These are phyloP conservation scores for Globisporangium emineosum DNA, from an alignment of 352 stramenopile genomes.

Conservation along the genomic window DNA sequence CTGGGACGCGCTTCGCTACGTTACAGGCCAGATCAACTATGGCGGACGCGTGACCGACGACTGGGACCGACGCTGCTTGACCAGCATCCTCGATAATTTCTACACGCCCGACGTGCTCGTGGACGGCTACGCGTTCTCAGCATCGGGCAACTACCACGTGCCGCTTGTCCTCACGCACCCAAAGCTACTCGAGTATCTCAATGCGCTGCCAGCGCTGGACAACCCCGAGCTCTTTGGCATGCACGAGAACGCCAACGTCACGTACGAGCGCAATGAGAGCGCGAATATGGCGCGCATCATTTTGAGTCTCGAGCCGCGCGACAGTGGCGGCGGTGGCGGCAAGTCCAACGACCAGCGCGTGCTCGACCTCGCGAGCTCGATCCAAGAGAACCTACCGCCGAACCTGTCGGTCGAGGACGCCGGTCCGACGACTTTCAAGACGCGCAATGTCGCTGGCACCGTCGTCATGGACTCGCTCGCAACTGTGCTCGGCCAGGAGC, in stretches of 20 bases:
- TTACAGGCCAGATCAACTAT: constrained; percentile 96
- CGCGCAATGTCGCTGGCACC: constrained; percentile 69
- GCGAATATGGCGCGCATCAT: constrained; percentile 87
- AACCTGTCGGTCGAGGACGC: constrained; percentile 85
- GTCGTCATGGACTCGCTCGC: constrained; percentile 91
- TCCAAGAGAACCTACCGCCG: constrained; percentile 52
- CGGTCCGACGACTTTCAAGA: constrained; percentile 90
- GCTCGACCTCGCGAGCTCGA: constrained; percentile 66
- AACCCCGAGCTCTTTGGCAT: constrained; percentile 95
- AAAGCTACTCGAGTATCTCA: constrained; percentile 80
- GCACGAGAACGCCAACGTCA: constrained; percentile 95
- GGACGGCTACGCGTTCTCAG: constrained; percentile 85
- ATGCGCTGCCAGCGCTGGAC: constrained; percentile 79
- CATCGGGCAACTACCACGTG: constrained; percentile 87
- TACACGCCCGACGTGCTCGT: constrained; percentile 84
- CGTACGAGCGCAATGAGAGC: constrained; percentile 91
- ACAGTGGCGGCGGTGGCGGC: constrained; percentile 55
- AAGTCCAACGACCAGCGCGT: constrained; percentile 86
- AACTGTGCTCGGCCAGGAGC: constrained; percentile 91
- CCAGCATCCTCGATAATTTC: constrained; percentile 92
- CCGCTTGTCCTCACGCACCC: constrained; percentile 42
- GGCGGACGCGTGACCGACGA: constrained; percentile 95
- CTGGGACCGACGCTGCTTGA: constrained; percentile 92
- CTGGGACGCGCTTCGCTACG: constrained; percentile 93
- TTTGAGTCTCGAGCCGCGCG: constrained; percentile 86